Percentiles rank a stretch among this genome's conserved stretches.
phyloP scores from a whole-genome alignment of 116 monocot genomes.

The Thalassia testudinum region DNA sequence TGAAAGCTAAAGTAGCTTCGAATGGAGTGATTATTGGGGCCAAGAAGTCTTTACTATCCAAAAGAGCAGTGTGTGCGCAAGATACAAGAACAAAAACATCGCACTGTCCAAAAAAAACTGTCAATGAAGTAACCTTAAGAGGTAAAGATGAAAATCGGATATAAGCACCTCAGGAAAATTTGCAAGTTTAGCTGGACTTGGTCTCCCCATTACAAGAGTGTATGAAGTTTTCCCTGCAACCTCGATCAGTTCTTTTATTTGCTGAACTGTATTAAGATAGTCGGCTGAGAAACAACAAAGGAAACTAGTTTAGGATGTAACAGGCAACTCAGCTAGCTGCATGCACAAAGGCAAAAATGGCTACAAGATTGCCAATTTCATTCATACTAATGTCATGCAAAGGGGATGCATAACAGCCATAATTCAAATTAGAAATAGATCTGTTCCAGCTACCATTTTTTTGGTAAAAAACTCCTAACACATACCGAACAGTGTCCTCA shows the following conservation, averaged over 20 bases:
- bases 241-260: slow-evolving; percentile 92
- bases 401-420: too few species aligned
- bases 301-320: too few species aligned
- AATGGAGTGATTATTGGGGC: slow-evolving; percentile 95
- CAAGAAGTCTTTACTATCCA: slow-evolving; percentile 97
- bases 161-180: slow-evolving; percentile 84
- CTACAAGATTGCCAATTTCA: too few species aligned
- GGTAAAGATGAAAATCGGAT: not conserved
- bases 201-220: slow-evolving; percentile 89
- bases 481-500: too few species aligned
- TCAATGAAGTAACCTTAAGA: not conserved
- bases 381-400: too few species aligned
- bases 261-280: slow-evolving; percentile 60
- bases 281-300: slow-evolving; percentile 44
- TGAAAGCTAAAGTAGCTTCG: slow-evolving; percentile 81
- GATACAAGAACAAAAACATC: slow-evolving; percentile 93
- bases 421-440: too few species aligned
- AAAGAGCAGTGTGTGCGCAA: slow-evolving; percentile 93
- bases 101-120: slow-evolving; percentile 42
- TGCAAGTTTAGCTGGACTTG: slow-evolving; percentile 84
- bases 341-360: too few species aligned
- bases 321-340: too few species aligned
- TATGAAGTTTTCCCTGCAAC: slow-evolving; percentile 78
- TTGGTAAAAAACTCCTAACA: too few species aligned
- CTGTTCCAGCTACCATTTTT: too few species aligned